Conservation (phyloP, 352 stramenopile genomes). For the Phytophthora tubulina region DNA sequence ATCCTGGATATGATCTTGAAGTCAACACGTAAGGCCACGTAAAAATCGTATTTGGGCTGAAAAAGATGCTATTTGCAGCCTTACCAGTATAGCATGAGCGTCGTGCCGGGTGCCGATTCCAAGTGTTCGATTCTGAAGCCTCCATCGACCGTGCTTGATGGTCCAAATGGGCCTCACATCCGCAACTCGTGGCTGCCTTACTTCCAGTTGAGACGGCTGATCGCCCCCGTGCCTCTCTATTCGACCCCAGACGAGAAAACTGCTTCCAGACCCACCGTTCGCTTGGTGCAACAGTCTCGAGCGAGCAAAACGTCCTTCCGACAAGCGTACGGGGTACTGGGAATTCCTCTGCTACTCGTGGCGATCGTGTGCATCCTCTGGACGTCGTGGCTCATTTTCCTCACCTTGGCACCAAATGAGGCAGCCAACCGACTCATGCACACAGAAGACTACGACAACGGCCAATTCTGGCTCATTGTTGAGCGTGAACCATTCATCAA, state of each 20-base stretch:
- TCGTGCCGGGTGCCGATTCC: not conserved
- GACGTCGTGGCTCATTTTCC: slow-evolving; percentile 39
- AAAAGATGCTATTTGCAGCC: not conserved
- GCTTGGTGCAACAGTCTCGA: not conserved
- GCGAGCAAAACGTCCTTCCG: slow-evolving; percentile 10
- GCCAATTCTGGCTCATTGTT: slow-evolving; percentile 44
- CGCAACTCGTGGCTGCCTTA: not conserved
- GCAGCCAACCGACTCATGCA: slow-evolving; percentile 41
- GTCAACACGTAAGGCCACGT: too few relatives aligned
- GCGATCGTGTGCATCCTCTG: slow-evolving; percentile 29
- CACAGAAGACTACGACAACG: slow-evolving; percentile 40
- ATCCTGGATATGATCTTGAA: too few relatives aligned
- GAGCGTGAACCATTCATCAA: slow-evolving; percentile 22
- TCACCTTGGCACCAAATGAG: slow-evolving; percentile 35
- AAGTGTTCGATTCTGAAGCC: not conserved
- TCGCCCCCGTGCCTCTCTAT: not conserved
- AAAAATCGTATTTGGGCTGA: too few relatives aligned
- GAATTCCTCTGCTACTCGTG: slow-evolving; percentile 25
- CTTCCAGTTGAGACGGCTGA: not conserved
- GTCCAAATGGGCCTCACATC: not conserved
- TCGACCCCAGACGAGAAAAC: not conserved
- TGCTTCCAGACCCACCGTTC: slow-evolving; percentile 6
- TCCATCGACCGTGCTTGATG: not conserved
- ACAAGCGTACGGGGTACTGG: slow-evolving; percentile 33
- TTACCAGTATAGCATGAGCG: slow-evolving; percentile 7